These are phyloP conservation scores for Pilatotrama ljubarskyi DNA, from an alignment of 768 basidiomycete species.

Conservation along the genomic window DNA sequence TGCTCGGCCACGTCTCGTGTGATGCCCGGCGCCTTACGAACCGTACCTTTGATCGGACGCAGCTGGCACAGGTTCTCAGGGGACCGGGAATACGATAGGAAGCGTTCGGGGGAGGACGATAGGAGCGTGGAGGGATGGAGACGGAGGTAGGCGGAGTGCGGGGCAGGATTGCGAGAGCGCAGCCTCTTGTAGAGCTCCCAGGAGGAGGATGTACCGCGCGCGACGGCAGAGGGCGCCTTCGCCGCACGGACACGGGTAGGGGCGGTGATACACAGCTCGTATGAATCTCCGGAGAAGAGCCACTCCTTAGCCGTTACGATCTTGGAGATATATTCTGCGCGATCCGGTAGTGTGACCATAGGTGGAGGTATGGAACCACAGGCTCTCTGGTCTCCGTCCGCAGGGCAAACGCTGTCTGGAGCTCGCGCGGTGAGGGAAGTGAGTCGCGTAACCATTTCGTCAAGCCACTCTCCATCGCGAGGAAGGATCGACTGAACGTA, in stretches of 20 bases:
- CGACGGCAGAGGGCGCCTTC: slow-evolving; percentile 22
- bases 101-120: slow-evolving; percentile 90
- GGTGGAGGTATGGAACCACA: slow-evolving; percentile 20
- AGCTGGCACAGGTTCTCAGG: slow-evolving; percentile 72
- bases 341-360: slow-evolving; percentile 54
- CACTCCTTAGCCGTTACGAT: slow-evolving; percentile 73
- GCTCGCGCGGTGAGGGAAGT: slow-evolving; percentile 20
- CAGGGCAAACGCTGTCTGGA: slow-evolving; percentile 1
- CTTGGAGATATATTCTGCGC: slow-evolving; percentile 59
- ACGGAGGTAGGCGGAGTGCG: slow-evolving; percentile 81
- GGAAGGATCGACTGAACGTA: slow-evolving; percentile 68
- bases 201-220: slow-evolving; percentile 42
- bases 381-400: slow-evolving; percentile 26
- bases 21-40: slow-evolving; percentile 66
- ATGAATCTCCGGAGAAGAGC: slow-evolving; percentile 83
- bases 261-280: slow-evolving; percentile 90
- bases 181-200: slow-evolving; percentile 78
- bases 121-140: slow-evolving; percentile 76
- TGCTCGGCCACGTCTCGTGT: slow-evolving; percentile 67
- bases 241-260: slow-evolving; percentile 59
- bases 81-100: slow-evolving; percentile 75
- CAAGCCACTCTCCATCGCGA: slow-evolving; percentile 62
- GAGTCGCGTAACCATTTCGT: slow-evolving; percentile 40
- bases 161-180: slow-evolving; percentile 80
- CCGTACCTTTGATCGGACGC: slow-evolving; percentile 93